These are phyloP conservation scores for Dactylellina cionopaga DNA, from an alignment of 2,329 filamentous ascomycete genomes.

Conservation along the genomic window DNA sequence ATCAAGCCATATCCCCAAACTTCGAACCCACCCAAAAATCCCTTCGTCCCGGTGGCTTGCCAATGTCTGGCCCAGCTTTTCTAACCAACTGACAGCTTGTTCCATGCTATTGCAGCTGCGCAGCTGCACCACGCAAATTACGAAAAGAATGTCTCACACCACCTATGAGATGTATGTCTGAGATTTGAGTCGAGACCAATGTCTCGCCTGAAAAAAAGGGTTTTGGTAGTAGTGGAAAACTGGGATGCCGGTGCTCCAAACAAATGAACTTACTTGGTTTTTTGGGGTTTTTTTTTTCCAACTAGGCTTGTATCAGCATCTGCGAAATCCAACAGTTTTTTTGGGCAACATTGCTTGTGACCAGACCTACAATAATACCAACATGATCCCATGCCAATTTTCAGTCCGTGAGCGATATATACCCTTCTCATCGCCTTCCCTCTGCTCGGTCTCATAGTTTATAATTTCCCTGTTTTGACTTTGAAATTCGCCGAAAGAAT, in stretches of 20 bases:
- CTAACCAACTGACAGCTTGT: slow-evolving; percentile 8
- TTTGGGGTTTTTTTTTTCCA: too few species aligned
- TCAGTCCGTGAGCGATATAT: slow-evolving; percentile 30
- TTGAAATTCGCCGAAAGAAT: neutral
- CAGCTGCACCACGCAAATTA: neutral
- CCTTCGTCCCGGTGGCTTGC: neutral
- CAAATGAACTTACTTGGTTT: too few species aligned
- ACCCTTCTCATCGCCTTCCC: slow-evolving; percentile 5
- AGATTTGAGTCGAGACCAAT: slow-evolving; percentile 39
- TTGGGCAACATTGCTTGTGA: slow-evolving; percentile 8
- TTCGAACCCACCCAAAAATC: too few species aligned
- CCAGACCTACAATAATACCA: neutral
- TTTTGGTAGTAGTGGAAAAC: neutral
- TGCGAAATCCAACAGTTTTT: slow-evolving; percentile 29
- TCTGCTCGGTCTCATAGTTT: neutral
- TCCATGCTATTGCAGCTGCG: neutral
- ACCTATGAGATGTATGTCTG: slow-evolving; percentile 27
- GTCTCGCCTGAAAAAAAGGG: slow-evolving; percentile 18
- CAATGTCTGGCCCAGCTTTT: slow-evolving; percentile 4
- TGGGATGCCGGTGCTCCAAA: neutral
- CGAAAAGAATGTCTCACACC: neutral
- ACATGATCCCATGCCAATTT: neutral
- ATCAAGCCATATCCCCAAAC: too few species aligned
- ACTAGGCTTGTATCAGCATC: slow-evolving; percentile 41
- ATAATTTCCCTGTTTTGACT: neutral